These are phyloP conservation scores for Trametes meyenii DNA, from an alignment of 768 basidiomycete species.

Conservation along the genomic window DNA sequence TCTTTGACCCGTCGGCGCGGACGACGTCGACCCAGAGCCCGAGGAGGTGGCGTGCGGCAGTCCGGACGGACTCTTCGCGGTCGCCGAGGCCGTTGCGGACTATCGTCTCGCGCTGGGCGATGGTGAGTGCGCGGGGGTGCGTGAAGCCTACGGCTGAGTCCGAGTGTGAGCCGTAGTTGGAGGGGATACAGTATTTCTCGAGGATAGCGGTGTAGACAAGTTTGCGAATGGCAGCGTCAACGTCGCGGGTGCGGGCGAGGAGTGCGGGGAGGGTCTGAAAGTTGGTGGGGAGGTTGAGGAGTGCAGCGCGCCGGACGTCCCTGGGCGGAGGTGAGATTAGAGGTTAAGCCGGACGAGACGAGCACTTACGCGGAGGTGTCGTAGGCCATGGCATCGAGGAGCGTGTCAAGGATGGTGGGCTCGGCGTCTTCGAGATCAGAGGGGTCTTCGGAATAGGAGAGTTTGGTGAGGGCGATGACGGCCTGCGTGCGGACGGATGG, in stretches of 20 bases:
- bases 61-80: constrained; percentile 72
- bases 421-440: constrained; percentile 55
- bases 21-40: constrained; percentile 75
- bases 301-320: constrained; percentile 82
- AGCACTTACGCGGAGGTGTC: constrained; percentile 75
- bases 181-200: constrained; percentile 42
- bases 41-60: constrained; percentile 73
- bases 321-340: constrained; percentile 40
- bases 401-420: constrained; percentile 56
- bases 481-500: constrained; percentile 75
- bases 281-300: constrained; percentile 70
- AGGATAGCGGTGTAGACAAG: constrained; percentile 69
- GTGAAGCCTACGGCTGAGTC: constrained; percentile 51
- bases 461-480: constrained; percentile 74
- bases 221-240: constrained; percentile 74
- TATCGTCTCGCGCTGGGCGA: constrained; percentile 75
- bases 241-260: constrained; percentile 78
- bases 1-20: constrained; percentile 33
- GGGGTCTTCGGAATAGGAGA: constrained; percentile 70
- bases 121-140: constrained; percentile 66
- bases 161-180: constrained; percentile 25
- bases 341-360: neutral
- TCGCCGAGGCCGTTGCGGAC: constrained; percentile 86
- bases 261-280: constrained; percentile 61
- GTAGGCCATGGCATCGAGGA: constrained; percentile 65